Conservation (phyloP, 345 rosid species). For the Melastoma malabathricum region DNA sequence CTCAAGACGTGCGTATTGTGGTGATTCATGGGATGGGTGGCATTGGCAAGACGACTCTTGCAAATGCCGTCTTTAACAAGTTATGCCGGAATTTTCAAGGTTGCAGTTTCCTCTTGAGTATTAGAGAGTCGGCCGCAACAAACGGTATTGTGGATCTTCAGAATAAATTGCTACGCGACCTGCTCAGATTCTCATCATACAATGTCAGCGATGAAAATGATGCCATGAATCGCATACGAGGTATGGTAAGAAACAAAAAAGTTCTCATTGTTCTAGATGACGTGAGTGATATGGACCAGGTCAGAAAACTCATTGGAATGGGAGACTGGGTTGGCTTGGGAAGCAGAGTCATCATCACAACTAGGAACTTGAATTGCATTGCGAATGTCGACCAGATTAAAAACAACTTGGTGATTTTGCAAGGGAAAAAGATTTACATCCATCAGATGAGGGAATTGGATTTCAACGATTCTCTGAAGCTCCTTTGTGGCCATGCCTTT, state of each 20-base stretch:
- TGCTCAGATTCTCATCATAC: neutral
- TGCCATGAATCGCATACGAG: neutral
- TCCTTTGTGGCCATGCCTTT: conserved; percentile 4
- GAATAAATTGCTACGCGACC: neutral
- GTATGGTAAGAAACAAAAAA: neutral
- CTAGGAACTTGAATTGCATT: neutral
- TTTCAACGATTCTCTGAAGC: neutral
- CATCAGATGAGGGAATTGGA: conserved; percentile 2
- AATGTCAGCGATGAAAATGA: neutral
- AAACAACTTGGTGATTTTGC: neutral
- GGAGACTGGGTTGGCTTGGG: neutral
- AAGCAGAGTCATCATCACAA: conserved; percentile 5
- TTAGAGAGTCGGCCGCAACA: neutral
- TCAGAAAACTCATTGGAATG: neutral
- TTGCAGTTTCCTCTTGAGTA: conserved; percentile 1
- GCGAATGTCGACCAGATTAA: neutral
- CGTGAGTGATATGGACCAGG: neutral
- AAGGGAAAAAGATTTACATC: neutral
- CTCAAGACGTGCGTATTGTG: neutral
- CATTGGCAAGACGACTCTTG: conserved; percentile 7
- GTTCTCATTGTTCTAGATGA: conserved; percentile 3
- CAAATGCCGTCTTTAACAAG: conserved; percentile 4
- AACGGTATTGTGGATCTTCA: neutral
- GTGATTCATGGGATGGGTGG: conserved; percentile 3
- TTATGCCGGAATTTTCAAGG: neutral